These are phyloP conservation scores for Samsoniella hepiali DNA, from an alignment of 2,329 filamentous ascomycete species.

Conservation along the genomic window DNA sequence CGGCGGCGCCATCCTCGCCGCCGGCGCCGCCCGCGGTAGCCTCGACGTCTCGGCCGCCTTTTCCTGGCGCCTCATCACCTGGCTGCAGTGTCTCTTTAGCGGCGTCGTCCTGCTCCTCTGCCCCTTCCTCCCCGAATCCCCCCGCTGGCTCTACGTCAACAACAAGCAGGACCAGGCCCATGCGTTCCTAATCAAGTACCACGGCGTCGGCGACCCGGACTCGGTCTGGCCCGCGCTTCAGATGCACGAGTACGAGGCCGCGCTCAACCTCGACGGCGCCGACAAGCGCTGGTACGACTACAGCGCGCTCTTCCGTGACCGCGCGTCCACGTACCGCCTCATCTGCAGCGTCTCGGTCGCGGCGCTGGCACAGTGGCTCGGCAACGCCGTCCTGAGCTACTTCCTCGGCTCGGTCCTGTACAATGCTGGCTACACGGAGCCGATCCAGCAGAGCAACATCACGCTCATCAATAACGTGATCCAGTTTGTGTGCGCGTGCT, in stretches of 20 bases:
- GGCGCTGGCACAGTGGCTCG: slow-evolving; percentile 43
- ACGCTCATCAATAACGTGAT: slow-evolving; percentile 44
- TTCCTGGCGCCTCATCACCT: slow-evolving; percentile 40
- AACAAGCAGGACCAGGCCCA: slow-evolving; percentile 29
- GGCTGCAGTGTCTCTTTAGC: slow-evolving; percentile 41
- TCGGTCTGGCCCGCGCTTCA: slow-evolving; percentile 35
- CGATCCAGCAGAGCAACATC: slow-evolving; percentile 41
- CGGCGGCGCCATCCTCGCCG: slow-evolving; percentile 44
- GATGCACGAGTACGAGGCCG: slow-evolving; percentile 43
- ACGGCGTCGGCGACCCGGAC: slow-evolving; percentile 41
- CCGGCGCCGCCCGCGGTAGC: slow-evolving; percentile 43
- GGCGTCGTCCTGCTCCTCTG: slow-evolving; percentile 31
- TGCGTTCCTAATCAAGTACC: slow-evolving; percentile 36
- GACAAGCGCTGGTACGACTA: slow-evolving; percentile 51
- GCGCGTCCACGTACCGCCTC: slow-evolving; percentile 42
- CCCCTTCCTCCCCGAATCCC: slow-evolving; percentile 35
- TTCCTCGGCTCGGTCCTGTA: slow-evolving; percentile 45
- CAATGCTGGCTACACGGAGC: slow-evolving; percentile 42
- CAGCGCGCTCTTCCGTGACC: slow-evolving; percentile 40
- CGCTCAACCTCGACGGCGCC: slow-evolving; percentile 42
- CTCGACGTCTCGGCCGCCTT: slow-evolving; percentile 30
- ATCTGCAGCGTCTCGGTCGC: slow-evolving; percentile 39
- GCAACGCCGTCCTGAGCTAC: slow-evolving; percentile 40
- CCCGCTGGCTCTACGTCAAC: slow-evolving; percentile 40
- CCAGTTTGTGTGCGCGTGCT: slow-evolving; percentile 41